Evolutionary conservation across 176 grass and related monocot species (phyloP).

Genomic region (Typha latifolia): DNA sequence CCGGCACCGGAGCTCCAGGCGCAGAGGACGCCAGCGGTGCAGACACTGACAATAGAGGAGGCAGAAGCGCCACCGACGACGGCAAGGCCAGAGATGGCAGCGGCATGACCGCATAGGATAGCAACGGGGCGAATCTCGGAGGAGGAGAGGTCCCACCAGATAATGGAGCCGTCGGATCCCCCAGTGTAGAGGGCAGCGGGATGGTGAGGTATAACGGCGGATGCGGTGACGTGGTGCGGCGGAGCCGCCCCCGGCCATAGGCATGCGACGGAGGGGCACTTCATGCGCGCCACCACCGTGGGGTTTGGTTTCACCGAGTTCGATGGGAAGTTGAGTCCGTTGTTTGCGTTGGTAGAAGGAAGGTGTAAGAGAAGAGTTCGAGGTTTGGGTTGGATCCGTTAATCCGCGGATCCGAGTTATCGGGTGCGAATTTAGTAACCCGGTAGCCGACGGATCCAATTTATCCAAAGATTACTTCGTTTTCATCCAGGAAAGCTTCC

Average conservation of each 20-base stretch:
- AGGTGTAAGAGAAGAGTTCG: too few relatives aligned
- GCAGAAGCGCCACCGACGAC: constrained; percentile 25
- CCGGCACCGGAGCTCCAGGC: constrained; percentile 45
- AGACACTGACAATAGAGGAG: constrained; percentile 43
- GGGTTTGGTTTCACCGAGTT: not conserved
- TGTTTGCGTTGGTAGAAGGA: too few relatives aligned
- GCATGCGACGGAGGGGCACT: constrained; percentile 77
- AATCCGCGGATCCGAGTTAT: too few relatives aligned
- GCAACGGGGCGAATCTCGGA: constrained; percentile 34
- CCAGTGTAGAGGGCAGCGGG: constrained; percentile 58
- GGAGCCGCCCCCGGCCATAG: constrained; percentile 76
- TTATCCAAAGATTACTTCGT: too few relatives aligned
- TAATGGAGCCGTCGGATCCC: constrained; percentile 65
- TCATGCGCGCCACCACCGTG: constrained; percentile 33
- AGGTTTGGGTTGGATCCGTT: too few relatives aligned
- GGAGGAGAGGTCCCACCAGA: constrained; percentile 54
- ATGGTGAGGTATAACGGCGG: not conserved
- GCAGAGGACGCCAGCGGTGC: constrained; percentile 57
- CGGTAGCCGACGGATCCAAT: too few relatives aligned
- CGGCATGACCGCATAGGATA: constrained; percentile 76
- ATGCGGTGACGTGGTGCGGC: constrained; percentile 60
- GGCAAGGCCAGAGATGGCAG: constrained; percentile 31
- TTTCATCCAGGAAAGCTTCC: too few relatives aligned
- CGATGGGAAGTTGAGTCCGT: too few relatives aligned
- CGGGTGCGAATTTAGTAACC: too few relatives aligned